Conservation (phyloP, 768 basidiomycete genomes). For the Rossbeevera mucosa region DNA sequence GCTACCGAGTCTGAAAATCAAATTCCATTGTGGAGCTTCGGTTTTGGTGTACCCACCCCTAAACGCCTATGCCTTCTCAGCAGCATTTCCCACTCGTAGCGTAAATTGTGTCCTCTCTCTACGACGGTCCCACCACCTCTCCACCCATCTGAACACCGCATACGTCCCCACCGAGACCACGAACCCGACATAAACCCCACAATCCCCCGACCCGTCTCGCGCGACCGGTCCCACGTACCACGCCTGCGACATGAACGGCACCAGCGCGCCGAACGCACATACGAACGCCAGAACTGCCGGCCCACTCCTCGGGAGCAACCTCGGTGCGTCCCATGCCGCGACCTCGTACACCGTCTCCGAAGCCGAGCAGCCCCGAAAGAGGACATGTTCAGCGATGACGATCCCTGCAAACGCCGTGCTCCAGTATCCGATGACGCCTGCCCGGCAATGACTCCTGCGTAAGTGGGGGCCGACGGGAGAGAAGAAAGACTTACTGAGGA, state of each 20-base stretch:
- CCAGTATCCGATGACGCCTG: constrained; percentile 46
- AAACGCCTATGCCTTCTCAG: constrained; percentile 2
- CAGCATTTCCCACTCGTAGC: background rate
- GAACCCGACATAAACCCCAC: constrained; percentile 42
- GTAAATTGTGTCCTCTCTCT: background rate
- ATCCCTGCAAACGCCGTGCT: constrained; percentile 34
- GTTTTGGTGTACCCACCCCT: background rate
- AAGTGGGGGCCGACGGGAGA: background rate
- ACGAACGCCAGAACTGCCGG: constrained; percentile 40
- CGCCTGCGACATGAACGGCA: constrained; percentile 49
- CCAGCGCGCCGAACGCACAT: constrained; percentile 36
- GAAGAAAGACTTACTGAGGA: constrained; percentile 29
- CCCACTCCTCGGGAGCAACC: constrained; percentile 36
- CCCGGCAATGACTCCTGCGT: constrained; percentile 8
- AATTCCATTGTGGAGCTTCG: background rate
- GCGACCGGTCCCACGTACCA: constrained; percentile 53
- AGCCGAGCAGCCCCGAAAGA: constrained; percentile 38
- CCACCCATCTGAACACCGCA: constrained; percentile 25
- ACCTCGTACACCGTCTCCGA: constrained; percentile 33
- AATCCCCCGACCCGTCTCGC: constrained; percentile 40
- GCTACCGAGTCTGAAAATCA: too few species aligned
- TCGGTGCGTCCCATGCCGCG: constrained; percentile 33
- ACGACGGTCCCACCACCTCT: constrained; percentile 16
- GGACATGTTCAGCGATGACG: constrained; percentile 40
- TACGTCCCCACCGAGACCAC: constrained; percentile 32